These are phyloP conservation scores for Penicillium subrubescens DNA, from an alignment of 495 filamentous ascomycete genomes.

Conservation along the genomic window DNA sequence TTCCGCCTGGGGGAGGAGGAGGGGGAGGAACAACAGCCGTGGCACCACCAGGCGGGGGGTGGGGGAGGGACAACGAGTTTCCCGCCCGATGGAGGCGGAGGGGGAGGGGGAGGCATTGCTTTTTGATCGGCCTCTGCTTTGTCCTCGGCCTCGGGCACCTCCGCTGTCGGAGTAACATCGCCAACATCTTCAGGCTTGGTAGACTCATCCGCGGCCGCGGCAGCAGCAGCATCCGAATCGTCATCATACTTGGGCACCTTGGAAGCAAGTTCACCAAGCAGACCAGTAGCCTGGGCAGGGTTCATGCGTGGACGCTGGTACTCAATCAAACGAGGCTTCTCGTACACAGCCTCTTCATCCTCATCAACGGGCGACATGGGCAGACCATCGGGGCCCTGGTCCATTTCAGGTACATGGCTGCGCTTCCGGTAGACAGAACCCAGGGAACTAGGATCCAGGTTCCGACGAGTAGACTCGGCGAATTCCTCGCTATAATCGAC, in stretches of 20 bases:
- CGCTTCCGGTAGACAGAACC: constrained; percentile 66
- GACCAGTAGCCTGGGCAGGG: constrained; percentile 68
- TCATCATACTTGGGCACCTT: constrained; percentile 79
- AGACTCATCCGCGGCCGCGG: constrained; percentile 30
- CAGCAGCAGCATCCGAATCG: constrained; percentile 57
- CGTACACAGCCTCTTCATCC: constrained; percentile 54
- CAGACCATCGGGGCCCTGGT: constrained; percentile 42
- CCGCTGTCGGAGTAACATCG: constrained; percentile 31
- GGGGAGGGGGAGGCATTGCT: constrained; percentile 52
- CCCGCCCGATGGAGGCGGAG: constrained; percentile 44
- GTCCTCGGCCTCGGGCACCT: constrained; percentile 25
- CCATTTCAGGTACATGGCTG: constrained; percentile 51
- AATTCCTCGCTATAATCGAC: constrained; percentile 51
- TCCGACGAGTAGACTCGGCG: constrained; percentile 51
- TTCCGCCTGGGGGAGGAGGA: constrained; percentile 45
- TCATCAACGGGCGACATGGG: constrained; percentile 43
- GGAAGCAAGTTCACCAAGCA: constrained; percentile 78
- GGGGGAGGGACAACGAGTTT: constrained; percentile 23
- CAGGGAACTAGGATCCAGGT: constrained; percentile 58
- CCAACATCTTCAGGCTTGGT: constrained; percentile 20
- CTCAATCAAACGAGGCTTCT: constrained; percentile 67
- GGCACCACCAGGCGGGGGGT: constrained; percentile 42
- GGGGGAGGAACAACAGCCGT: constrained; percentile 51
- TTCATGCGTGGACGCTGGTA: constrained; percentile 74
- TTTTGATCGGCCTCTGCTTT: constrained; percentile 26